A percentile compares a stretch with the other conserved stretches of the same genome.
Evolutionary conservation across 2,329 filamentous ascomycete genomes (phyloP).

Genomic region (Aspergillus versicolor): DNA sequence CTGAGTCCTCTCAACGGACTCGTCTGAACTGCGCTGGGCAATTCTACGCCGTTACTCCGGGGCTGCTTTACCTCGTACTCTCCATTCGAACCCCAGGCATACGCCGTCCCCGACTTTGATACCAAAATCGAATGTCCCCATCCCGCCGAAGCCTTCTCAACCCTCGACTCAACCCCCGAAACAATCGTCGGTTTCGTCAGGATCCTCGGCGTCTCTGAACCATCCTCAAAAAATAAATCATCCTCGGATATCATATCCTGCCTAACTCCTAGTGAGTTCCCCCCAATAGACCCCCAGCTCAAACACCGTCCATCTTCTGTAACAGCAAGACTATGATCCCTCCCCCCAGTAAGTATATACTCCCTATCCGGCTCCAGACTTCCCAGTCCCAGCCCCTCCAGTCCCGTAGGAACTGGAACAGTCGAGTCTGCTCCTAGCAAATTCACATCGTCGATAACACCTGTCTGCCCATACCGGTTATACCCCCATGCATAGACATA

Average conservation of each 20-base stretch:
- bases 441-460: slow-evolving; percentile 55
- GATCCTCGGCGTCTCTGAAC: slow-evolving; percentile 11
- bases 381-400: background rate
- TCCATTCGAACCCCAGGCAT: slow-evolving; percentile 78
- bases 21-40: slow-evolving; percentile 68
- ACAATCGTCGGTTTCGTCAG: slow-evolving; percentile 12
- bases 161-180: background rate
- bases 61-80: slow-evolving; percentile 62
- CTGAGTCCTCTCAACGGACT: slow-evolving; percentile 70
- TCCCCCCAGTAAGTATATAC: slow-evolving; percentile 14
- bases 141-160: slow-evolving; percentile 6
- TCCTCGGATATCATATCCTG: background rate
- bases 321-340: slow-evolving; percentile 21
- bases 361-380: background rate
- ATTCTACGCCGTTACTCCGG: slow-evolving; percentile 47
- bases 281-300: slow-evolving; percentile 21
- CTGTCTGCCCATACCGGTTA: slow-evolving; percentile 78
- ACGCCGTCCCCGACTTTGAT: slow-evolving; percentile 64
- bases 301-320: slow-evolving; percentile 17
- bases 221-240: slow-evolving; percentile 11
- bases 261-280: slow-evolving; percentile 17
- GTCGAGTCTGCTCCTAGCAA: slow-evolving; percentile 44
- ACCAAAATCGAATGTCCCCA: slow-evolving; percentile 72
- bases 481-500: slow-evolving; percentile 69
- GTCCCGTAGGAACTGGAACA: slow-evolving; percentile 8